Percentiles rank a stretch among this genome's conserved stretches.
These are phyloP conservation scores for Tothia fuscella DNA, from an alignment of 2,329 filamentous ascomycete species.

Conservation along the genomic window DNA sequence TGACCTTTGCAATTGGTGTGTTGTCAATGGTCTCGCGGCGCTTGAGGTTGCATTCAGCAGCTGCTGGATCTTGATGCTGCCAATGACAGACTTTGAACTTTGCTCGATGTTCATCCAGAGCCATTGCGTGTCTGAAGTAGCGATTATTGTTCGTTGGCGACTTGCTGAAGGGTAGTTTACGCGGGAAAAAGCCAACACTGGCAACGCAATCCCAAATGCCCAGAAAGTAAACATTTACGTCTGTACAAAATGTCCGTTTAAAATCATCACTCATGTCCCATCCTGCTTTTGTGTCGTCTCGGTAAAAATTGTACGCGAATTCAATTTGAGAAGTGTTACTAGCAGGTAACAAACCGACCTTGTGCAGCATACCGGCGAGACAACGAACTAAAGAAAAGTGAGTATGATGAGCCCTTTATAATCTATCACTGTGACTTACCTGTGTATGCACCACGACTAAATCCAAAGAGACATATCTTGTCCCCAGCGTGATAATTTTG, in stretches of 20 bases:
- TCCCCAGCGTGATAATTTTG: constrained; percentile 26
- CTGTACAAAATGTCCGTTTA: constrained; percentile 33
- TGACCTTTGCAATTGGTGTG: constrained; percentile 10
- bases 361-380: constrained; percentile 32
- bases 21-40: constrained; percentile 9
- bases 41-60: neutral
- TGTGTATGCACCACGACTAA: constrained; percentile 29
- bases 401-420: too few species aligned
- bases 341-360: constrained; percentile 26
- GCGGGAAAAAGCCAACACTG: constrained; percentile 30
- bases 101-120: constrained; percentile 31
- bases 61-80: constrained; percentile 20
- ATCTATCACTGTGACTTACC: too few species aligned
- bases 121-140: constrained; percentile 34
- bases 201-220: constrained; percentile 32
- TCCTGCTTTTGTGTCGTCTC: constrained; percentile 26
- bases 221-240: constrained; percentile 32
- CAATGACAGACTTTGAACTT: constrained; percentile 34
- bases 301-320: constrained; percentile 35
- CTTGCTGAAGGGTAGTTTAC: constrained; percentile 28
- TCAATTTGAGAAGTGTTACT: constrained; percentile 26
- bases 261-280: constrained; percentile 32
- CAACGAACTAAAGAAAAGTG: too few species aligned
- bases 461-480: constrained; percentile 28
- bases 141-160: constrained; percentile 24